Percentiles rank a stretch among this genome's conserved stretches.
phyloP scores from a whole-genome alignment of 352 stramenopile species.

The Globisporangium camurandrum region DNA sequence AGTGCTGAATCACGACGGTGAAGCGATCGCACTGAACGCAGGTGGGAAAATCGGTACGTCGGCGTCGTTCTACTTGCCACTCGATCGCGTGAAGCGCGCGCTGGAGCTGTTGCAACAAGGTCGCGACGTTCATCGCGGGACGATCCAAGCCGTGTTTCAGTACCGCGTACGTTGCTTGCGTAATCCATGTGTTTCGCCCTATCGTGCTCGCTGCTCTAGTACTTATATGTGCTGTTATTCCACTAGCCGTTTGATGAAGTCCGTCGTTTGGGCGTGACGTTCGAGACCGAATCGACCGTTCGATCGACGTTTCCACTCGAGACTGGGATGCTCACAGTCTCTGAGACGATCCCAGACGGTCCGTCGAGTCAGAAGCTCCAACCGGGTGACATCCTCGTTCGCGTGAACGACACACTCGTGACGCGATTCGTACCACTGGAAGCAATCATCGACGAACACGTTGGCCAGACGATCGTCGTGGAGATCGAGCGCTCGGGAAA shows the following conservation, averaged over 20 bases:
- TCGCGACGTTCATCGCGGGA: slow-evolving; percentile 71
- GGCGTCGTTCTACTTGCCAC: slow-evolving; percentile 87
- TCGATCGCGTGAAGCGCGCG: slow-evolving; percentile 84
- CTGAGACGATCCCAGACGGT: slow-evolving; percentile 77
- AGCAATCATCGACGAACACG: slow-evolving; percentile 67
- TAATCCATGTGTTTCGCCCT: neutral
- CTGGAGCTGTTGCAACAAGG: slow-evolving; percentile 73
- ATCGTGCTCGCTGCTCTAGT: neutral
- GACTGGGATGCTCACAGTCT: slow-evolving; percentile 88
- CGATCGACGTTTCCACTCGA: slow-evolving; percentile 72
- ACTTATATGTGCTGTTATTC: neutral
- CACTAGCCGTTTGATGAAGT: slow-evolving; percentile 89
- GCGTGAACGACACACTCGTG: slow-evolving; percentile 71
- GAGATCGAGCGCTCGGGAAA: slow-evolving; percentile 77
- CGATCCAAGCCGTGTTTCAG: slow-evolving; percentile 85
- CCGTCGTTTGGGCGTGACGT: slow-evolving; percentile 66
- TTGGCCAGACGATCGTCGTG: slow-evolving; percentile 62
- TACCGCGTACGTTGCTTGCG: slow-evolving; percentile 49
- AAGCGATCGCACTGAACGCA: slow-evolving; percentile 89
- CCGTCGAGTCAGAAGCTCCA: slow-evolving; percentile 74
- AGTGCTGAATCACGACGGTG: slow-evolving; percentile 81
- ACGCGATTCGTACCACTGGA: slow-evolving; percentile 87
- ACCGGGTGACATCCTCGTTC: slow-evolving; percentile 85
- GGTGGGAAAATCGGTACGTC: slow-evolving; percentile 83
- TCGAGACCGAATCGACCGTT: slow-evolving; percentile 70